phyloP scores from a whole-genome alignment of 176 grass and related monocot species.

The Paspalum notatum region DNA sequence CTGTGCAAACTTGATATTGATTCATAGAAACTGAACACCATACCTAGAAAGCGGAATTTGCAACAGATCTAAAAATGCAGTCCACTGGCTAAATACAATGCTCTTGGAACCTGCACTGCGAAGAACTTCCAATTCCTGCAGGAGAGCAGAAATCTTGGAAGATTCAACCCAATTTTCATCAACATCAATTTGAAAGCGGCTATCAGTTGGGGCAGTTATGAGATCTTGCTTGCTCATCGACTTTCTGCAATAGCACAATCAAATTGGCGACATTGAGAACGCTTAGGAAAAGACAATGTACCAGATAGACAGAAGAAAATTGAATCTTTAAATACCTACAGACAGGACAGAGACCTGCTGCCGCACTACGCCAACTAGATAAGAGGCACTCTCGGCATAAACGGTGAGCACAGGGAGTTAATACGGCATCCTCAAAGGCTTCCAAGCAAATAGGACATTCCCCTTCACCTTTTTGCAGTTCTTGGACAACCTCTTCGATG shows the following conservation, averaged over 20 bases:
- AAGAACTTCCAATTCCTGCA: constrained; percentile 73
- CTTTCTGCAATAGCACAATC: constrained; percentile 52
- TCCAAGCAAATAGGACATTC: constrained; percentile 97
- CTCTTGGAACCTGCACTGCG: constrained; percentile 69
- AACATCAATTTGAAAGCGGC: constrained; percentile 81
- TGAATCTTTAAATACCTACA: constrained; percentile 61
- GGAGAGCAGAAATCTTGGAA: constrained; percentile 89
- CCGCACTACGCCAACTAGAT: constrained; percentile 76
- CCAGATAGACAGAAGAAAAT: background rate
- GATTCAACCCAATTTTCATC: constrained; percentile 94
- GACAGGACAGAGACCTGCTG: constrained; percentile 84
- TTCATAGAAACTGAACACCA: constrained; percentile 18
- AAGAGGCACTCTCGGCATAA: constrained; percentile 92
- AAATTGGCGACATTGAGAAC: constrained; percentile 15
- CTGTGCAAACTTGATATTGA: constrained; percentile 1
- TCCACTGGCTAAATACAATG: constrained; percentile 99
- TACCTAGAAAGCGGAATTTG: constrained; percentile 95
- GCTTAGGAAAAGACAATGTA: background rate
- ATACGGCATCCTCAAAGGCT: constrained; percentile 94
- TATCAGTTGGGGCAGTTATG: constrained; percentile 87
- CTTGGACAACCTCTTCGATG: constrained; percentile 82
- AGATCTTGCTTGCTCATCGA: constrained; percentile 78
- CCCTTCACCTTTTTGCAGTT: constrained; percentile 83
- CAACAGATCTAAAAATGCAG: constrained; percentile 96
- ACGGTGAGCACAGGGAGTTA: constrained; percentile 90